Evolutionary conservation across 2,329 filamentous ascomycete species (phyloP).

Genomic region (Blastomyces percursus): DNA sequence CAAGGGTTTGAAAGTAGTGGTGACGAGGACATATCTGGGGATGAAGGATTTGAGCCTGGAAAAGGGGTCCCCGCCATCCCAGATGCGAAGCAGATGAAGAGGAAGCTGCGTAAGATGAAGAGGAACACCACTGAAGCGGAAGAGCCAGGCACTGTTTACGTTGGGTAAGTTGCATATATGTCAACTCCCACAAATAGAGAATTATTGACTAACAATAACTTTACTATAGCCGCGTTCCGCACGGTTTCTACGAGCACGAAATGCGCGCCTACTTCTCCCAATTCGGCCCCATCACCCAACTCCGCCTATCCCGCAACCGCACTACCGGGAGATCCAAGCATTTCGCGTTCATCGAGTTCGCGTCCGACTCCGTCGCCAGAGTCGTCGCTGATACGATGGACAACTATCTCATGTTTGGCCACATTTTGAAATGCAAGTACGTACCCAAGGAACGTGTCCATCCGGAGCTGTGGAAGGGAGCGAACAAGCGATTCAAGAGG

Average conservation of each 20-base stretch:
- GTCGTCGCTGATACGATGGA: slow-evolving; percentile 95
- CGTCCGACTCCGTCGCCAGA: slow-evolving; percentile 63
- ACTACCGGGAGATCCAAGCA: slow-evolving; percentile 86
- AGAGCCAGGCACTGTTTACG: slow-evolving; percentile 68
- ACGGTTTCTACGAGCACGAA: slow-evolving; percentile 95
- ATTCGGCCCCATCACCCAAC: slow-evolving; percentile 68
- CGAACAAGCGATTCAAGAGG: slow-evolving; percentile 78
- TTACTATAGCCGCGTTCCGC: slow-evolving; percentile 57
- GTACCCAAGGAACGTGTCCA: slow-evolving; percentile 69
- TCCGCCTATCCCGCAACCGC: slow-evolving; percentile 83
- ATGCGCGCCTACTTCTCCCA: slow-evolving; percentile 90
- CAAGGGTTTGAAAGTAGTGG: slow-evolving; percentile 46
- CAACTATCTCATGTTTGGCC: slow-evolving; percentile 90
- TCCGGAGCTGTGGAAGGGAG: slow-evolving; percentile 74
- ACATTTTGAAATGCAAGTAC: slow-evolving; percentile 78
- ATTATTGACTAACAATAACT: slow-evolving; percentile 8
- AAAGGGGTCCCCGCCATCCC: slow-evolving; percentile 35
- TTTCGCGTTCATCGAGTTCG: slow-evolving; percentile 89
- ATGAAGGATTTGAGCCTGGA: slow-evolving; percentile 37
- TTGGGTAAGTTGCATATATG: slow-evolving; percentile 46
- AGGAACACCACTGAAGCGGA: slow-evolving; percentile 34
- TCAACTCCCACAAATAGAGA: background rate
- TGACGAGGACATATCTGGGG: slow-evolving; percentile 38
- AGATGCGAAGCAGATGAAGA: slow-evolving; percentile 37
- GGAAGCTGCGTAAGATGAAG: slow-evolving; percentile 42